Evolutionary conservation across 2,329 filamentous ascomycete species (phyloP).

Genomic region (Alternaria dauci): DNA sequence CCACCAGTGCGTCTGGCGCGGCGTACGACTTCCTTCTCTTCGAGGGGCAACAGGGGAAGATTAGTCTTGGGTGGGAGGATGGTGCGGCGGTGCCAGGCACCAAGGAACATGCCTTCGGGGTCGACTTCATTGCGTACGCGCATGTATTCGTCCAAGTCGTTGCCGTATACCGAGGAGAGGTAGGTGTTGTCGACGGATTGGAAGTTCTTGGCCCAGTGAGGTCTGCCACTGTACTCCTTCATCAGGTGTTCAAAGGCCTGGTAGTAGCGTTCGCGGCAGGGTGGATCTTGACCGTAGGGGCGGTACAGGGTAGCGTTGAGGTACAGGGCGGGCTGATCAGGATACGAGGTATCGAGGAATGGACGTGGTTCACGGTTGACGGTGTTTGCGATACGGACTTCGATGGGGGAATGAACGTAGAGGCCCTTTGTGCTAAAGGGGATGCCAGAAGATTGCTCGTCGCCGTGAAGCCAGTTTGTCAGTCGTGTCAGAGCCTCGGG

Average conservation of each 20-base stretch:
- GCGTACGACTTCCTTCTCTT: slow-evolving; percentile 55
- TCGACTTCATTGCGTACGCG: slow-evolving; percentile 74
- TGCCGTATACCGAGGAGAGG: slow-evolving; percentile 73
- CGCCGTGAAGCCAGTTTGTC: slow-evolving; percentile 83
- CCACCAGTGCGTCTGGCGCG: slow-evolving; percentile 43
- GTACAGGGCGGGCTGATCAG: slow-evolving; percentile 78
- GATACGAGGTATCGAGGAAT: slow-evolving; percentile 75
- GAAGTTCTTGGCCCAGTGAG: slow-evolving; percentile 97
- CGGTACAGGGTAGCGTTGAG: slow-evolving; percentile 91
- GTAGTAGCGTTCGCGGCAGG: slow-evolving; percentile 80
- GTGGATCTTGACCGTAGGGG: slow-evolving; percentile 79
- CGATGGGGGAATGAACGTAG: slow-evolving; percentile 88
- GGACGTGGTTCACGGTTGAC: slow-evolving; percentile 62
- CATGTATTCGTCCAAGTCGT: slow-evolving; percentile 72
- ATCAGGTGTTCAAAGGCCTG: slow-evolving; percentile 91
- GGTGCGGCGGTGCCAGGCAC: slow-evolving; percentile 81
- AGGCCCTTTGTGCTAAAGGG: slow-evolving; percentile 81
- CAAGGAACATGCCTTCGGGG: slow-evolving; percentile 85
- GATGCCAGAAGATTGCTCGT: slow-evolving; percentile 74
- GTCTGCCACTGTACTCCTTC: slow-evolving; percentile 80
- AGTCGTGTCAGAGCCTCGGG: slow-evolving; percentile 86
- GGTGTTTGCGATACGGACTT: slow-evolving; percentile 86
- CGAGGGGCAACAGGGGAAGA: slow-evolving; percentile 44
- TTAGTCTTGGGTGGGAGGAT: slow-evolving; percentile 45
- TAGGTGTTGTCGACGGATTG: slow-evolving; percentile 64